These are phyloP conservation scores for Trichoderma koningiopsis DNA, from an alignment of 2,329 filamentous ascomycete genomes.

Conservation along the genomic window DNA sequence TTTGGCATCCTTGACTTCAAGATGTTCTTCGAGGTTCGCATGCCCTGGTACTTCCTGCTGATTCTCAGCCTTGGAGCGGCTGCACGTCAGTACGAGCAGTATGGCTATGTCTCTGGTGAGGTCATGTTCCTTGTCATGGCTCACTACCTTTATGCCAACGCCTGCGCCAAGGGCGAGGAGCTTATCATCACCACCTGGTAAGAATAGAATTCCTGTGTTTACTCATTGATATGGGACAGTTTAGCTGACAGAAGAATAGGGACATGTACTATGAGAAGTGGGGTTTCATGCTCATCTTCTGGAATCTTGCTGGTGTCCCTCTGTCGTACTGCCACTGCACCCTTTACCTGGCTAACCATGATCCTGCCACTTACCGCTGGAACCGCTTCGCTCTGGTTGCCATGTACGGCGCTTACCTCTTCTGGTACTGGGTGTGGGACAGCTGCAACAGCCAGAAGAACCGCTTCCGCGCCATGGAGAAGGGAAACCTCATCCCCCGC, in stretches of 20 bases:
- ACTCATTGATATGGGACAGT: neutral
- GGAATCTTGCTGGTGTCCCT: conserved; percentile 90
- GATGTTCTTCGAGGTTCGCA: conserved; percentile 92
- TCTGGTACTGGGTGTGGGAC: conserved; percentile 90
- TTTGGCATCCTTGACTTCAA: conserved; percentile 83
- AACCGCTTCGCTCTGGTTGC: conserved; percentile 66
- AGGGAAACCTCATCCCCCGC: conserved; percentile 68
- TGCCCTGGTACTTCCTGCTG: conserved; percentile 90
- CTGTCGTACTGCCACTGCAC: conserved; percentile 93
- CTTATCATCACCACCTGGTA: conserved; percentile 81
- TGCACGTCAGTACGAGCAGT: conserved; percentile 78
- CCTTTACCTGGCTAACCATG: conserved; percentile 82
- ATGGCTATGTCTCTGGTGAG: conserved; percentile 85
- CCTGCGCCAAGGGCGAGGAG: conserved; percentile 89
- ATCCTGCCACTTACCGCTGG: conserved; percentile 76
- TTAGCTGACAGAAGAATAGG: conserved; percentile 39
- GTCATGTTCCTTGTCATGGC: conserved; percentile 83
- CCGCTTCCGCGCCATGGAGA: conserved; percentile 79
- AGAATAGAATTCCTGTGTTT: conserved; percentile 22
- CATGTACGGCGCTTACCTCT: conserved; percentile 72
- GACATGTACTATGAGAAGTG: conserved; percentile 98
- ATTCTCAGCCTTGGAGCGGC: conserved; percentile 75
- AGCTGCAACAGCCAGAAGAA: conserved; percentile 94
- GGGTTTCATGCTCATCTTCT: conserved; percentile 98
- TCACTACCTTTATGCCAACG: conserved; percentile 89